phyloP scores from a whole-genome alignment of 352 stramenopile genomes.

The Pythium apleroticum region DNA sequence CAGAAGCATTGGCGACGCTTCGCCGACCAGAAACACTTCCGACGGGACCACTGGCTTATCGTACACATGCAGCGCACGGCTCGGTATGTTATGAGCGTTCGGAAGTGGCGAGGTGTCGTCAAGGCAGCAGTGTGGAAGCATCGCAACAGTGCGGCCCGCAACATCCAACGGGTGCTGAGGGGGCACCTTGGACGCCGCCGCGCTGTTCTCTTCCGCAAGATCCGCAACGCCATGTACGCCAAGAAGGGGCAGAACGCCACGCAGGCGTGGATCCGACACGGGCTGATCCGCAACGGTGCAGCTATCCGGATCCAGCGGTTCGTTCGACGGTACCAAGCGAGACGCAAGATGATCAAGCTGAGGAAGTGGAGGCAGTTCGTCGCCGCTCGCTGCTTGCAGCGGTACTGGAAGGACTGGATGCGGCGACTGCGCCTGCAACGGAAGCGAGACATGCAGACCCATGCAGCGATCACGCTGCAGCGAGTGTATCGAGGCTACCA shows the following conservation, averaged over 20 bases:
- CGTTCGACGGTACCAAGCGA: constrained; percentile 39
- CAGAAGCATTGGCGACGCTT: constrained; percentile 46
- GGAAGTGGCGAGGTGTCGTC: constrained; percentile 30
- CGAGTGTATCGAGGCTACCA: constrained; percentile 45
- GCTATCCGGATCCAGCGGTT: constrained; percentile 51
- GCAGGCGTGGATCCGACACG: constrained; percentile 47
- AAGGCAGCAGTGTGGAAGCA: constrained; percentile 29
- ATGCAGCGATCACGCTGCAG: constrained; percentile 43
- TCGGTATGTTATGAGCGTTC: constrained; percentile 38
- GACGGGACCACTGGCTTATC: constrained; percentile 31
- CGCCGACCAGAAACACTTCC: constrained; percentile 26
- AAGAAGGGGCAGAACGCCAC: constrained; percentile 54
- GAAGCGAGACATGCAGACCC: constrained; percentile 36
- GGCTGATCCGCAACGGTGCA: constrained; percentile 47
- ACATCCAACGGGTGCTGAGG: constrained; percentile 51
- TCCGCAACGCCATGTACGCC: constrained; percentile 48
- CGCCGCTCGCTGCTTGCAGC: constrained; percentile 47
- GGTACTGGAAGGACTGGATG: constrained; percentile 55
- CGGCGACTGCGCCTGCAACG: constrained; percentile 31
- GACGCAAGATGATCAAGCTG: constrained; percentile 46
- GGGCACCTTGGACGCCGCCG: constrained; percentile 50
- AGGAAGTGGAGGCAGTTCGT: constrained; percentile 42
- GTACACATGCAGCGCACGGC: constrained; percentile 40
- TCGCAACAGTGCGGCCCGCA: constrained; percentile 30
- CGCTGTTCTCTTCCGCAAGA: constrained; percentile 64